Conservation (phyloP, 345 rosid genomes). For the Excoecaria agallocha region DNA sequence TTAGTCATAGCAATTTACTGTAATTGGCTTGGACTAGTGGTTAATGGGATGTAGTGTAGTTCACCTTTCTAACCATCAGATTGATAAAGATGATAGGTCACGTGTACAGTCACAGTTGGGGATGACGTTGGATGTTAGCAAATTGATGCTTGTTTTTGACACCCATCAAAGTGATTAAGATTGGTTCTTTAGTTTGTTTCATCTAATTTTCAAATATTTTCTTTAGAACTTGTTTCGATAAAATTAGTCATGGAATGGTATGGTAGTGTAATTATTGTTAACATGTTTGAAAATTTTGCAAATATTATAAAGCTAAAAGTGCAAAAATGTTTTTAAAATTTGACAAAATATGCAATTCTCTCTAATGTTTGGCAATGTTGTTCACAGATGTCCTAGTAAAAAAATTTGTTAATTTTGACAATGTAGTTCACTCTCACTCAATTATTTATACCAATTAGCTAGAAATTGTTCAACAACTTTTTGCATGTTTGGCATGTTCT, state of each 20-base stretch:
- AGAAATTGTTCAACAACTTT: too few relatives aligned
- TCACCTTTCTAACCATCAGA: constrained; percentile 25
- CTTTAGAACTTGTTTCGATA: neutral
- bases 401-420: too few relatives aligned
- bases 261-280: neutral
- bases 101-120: constrained; percentile 34
- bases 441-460: too few relatives aligned
- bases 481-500: too few relatives aligned
- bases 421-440: too few relatives aligned
- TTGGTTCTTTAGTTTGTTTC: neutral
- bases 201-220: neutral
- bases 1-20: constrained; percentile 10
- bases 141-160: constrained; percentile 23
- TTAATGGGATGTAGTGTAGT: constrained; percentile 18
- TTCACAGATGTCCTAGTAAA: too few relatives aligned
- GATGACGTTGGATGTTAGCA: constrained; percentile 21
- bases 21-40: constrained; percentile 16
- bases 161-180: constrained; percentile 15
- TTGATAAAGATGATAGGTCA: constrained; percentile 20
- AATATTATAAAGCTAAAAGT: too few relatives aligned
- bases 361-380: too few relatives aligned
- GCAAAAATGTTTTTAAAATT: too few relatives aligned
- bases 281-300: neutral
- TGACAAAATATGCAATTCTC: too few relatives aligned
- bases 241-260: too few relatives aligned